These are phyloP conservation scores for Tetratostichococcus sp. DNA, from an alignment of 139 green algal species.

Conservation along the genomic window DNA sequence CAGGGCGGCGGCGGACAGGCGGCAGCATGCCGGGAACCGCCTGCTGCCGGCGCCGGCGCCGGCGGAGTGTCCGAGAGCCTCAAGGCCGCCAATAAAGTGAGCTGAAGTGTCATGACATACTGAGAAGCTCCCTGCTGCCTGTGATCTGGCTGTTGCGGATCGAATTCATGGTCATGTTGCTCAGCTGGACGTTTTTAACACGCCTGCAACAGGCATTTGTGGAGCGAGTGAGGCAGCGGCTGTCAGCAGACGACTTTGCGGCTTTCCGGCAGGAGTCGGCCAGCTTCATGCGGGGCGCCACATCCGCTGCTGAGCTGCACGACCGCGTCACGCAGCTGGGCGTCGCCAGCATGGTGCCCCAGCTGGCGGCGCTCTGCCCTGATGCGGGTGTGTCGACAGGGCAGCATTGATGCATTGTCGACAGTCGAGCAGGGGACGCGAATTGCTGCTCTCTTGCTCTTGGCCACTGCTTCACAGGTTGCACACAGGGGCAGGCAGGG, in stretches of 20 bases:
- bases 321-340: slow-evolving; percentile 38
- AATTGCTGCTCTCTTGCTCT: too few relatives aligned
- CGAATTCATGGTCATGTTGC: too few relatives aligned
- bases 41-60: background rate
- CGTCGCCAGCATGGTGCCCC: slow-evolving; percentile 47
- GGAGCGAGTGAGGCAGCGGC: slow-evolving; percentile 45
- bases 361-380: slow-evolving; percentile 66
- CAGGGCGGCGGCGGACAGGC: background rate
- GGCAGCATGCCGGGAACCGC: background rate
- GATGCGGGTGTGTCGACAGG: slow-evolving; percentile 27
- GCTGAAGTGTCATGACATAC: too few relatives aligned
- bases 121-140: too few relatives aligned
- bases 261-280: slow-evolving; percentile 41
- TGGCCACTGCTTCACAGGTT: too few relatives aligned
- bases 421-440: too few relatives aligned
- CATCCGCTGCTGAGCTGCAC: slow-evolving; percentile 37
- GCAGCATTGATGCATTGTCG: too few relatives aligned
- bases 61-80: slow-evolving; percentile 52
- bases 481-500: too few relatives aligned
- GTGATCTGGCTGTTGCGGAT: too few relatives aligned
- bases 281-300: slow-evolving; percentile 43
- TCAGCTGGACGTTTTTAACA: too few relatives aligned
- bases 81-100: slow-evolving; percentile 53
- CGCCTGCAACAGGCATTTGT: slow-evolving; percentile 59
- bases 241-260: slow-evolving; percentile 44